Conservation (phyloP, 1,139 yeast genomes). For the Debaryomyces nepalensis region DNA sequence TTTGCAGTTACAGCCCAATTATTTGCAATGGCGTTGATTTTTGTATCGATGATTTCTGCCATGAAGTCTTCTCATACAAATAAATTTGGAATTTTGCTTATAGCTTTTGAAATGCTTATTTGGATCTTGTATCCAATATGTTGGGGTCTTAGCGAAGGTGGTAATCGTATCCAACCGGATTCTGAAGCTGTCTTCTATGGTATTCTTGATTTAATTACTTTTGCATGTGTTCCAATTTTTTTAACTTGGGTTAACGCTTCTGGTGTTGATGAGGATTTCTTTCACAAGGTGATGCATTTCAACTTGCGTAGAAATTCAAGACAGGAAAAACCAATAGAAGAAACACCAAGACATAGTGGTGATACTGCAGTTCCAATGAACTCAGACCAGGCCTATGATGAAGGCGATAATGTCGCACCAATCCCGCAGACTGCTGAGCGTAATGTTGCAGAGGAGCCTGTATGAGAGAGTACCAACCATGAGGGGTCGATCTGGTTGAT, state of each 20-base stretch:
- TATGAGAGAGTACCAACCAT: no score
- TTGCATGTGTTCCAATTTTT: constrained; percentile 46
- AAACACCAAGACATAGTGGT: constrained; percentile 41
- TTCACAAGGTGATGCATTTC: constrained; percentile 29
- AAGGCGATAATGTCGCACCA: not conserved
- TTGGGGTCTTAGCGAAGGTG: constrained; percentile 73
- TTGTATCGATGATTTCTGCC: constrained; percentile 20
- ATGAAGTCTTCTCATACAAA: constrained; percentile 19
- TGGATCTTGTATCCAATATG: constrained; percentile 58
- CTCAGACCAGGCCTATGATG: not conserved
- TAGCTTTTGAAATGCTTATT: constrained; percentile 37
- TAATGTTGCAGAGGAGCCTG: not conserved
- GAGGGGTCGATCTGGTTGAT: no score
- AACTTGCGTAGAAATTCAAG: constrained; percentile 4
- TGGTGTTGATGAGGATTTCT: constrained; percentile 36
- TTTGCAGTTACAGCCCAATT: constrained; percentile 43
- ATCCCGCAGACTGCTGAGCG: not conserved
- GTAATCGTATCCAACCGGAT: constrained; percentile 66
- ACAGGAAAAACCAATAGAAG: constrained; percentile 28
- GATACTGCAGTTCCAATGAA: constrained; percentile 35
- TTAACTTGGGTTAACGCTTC: constrained; percentile 37
- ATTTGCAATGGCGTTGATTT: constrained; percentile 39
- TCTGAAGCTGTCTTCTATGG: constrained; percentile 73
- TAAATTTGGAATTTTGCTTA: constrained; percentile 30
- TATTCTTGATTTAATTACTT: constrained; percentile 56